Conservation (phyloP, 163 green algal species). For the Scenedesmus sp. region DNA sequence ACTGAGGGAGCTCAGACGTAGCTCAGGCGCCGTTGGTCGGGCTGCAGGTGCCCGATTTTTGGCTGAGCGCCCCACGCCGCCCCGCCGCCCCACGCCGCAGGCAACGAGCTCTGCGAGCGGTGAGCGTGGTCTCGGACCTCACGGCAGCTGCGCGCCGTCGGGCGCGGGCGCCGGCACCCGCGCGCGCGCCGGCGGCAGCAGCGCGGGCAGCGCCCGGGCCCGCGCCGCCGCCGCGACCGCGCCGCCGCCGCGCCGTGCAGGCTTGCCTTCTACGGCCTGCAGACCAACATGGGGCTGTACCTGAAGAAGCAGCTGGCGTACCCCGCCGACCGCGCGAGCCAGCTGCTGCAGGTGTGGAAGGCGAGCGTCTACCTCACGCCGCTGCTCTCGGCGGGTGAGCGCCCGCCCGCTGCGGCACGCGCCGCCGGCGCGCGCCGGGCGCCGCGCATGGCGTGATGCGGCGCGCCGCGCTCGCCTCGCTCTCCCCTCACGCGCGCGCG, state of each 20-base stretch:
- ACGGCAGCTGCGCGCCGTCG: no score
- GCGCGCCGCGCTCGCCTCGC: no score
- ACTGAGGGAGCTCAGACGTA: no score
- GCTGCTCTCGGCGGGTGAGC: constrained; percentile 75
- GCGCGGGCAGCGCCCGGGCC: neutral
- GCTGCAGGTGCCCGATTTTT: no score
- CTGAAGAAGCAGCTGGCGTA: constrained; percentile 38
- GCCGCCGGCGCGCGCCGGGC: no score
- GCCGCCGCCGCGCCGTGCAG: neutral
- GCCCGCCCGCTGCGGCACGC: no score
- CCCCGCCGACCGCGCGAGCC: constrained; percentile 21
- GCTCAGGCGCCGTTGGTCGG: no score
- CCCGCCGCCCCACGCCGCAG: no score
- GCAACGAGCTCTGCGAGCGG: constrained; percentile 40
- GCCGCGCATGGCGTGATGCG: no score
- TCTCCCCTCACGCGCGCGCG: no score
- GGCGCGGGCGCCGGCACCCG: no score
- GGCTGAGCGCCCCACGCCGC: no score
- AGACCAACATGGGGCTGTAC: constrained; percentile 44
- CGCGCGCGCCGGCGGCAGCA: neutral
- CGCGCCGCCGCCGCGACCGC: neutral
- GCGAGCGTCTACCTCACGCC: constrained; percentile 78
- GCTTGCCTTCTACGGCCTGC: constrained; percentile 27
- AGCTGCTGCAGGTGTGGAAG: constrained; percentile 63
- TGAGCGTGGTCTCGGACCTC: neutral